Conservation (phyloP, 1,284 basidiomycete species). For the Rugosomyces carneus region DNA sequence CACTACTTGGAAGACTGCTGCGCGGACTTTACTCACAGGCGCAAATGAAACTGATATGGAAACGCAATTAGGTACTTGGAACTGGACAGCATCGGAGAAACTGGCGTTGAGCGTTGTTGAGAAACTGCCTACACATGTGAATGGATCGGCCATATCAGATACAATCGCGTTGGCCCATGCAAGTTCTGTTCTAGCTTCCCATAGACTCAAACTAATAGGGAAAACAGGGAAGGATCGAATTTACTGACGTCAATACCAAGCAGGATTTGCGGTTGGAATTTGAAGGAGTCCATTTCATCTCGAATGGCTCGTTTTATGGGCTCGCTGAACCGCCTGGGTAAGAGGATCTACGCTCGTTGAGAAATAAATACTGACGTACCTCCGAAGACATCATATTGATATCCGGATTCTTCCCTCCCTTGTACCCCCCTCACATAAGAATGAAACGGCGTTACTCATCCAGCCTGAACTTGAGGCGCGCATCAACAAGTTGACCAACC, state of each 20-base stretch:
- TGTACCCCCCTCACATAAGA: conserved; percentile 48
- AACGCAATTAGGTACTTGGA: conserved; percentile 52
- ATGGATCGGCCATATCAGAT: conserved; percentile 28
- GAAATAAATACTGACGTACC: not conserved
- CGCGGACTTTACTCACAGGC: conserved; percentile 41
- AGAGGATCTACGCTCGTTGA: not conserved
- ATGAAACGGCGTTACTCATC: conserved; percentile 60
- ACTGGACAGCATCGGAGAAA: conserved; percentile 61
- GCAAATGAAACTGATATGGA: conserved; percentile 45
- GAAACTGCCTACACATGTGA: conserved; percentile 34
- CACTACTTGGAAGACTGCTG: conserved; percentile 43
- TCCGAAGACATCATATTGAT: conserved; percentile 48
- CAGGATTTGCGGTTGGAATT: conserved; percentile 65
- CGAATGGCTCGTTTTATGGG: conserved; percentile 75
- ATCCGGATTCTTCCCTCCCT: conserved; percentile 63
- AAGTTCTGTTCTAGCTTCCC: conserved; percentile 21
- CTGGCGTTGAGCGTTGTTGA: conserved; percentile 62
- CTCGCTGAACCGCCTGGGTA: conserved; percentile 66
- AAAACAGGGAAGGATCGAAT: conserved; percentile 68
- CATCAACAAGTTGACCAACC: conserved; percentile 51
- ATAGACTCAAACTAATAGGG: not conserved
- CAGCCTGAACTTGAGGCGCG: conserved; percentile 59
- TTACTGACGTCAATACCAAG: conserved; percentile 42
- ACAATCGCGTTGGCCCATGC: conserved; percentile 61
- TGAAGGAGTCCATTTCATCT: conserved; percentile 73